Percentiles rank a stretch among this genome's conserved stretches.
These are phyloP conservation scores for Polytrichum commune DNA, from an alignment of 225 moss, liverwort and hornwort species.

Conservation along the genomic window DNA sequence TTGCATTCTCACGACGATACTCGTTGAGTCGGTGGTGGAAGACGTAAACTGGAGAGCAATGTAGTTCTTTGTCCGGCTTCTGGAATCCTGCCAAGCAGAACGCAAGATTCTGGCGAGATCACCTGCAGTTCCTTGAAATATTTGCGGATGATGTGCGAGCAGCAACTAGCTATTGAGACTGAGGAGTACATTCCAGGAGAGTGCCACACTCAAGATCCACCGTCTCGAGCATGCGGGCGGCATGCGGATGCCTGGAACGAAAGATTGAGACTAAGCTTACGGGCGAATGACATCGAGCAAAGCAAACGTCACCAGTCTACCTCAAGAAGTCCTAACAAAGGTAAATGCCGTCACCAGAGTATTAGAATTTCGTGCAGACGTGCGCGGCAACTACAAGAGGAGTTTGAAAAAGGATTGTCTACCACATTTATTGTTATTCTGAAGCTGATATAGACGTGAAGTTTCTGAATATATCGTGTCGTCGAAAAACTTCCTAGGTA, in stretches of 20 bases:
- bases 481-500: too few species aligned
- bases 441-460: too few species aligned
- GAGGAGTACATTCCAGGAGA: conserved; percentile 9
- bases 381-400: neutral
- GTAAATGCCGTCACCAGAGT: conserved; percentile 7
- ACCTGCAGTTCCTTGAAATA: neutral
- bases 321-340: conserved; percentile 49
- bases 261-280: neutral
- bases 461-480: too few species aligned
- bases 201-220: conserved; percentile 16
- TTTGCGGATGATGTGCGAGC: conserved; percentile 12
- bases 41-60: neutral
- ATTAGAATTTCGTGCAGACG: neutral
- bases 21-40: neutral
- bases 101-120: neutral
- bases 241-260: conserved; percentile 1
- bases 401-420: neutral
- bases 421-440: too few species aligned
- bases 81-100: neutral
- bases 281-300: conserved; percentile 32
- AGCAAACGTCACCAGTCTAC: conserved; percentile 37
- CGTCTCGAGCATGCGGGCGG: conserved; percentile 4
- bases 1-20: neutral
- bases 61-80: neutral
- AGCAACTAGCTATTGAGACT: conserved; percentile 6